Base-by-base conservation (phyloP, 129 eudicot genomes). In the Silybum marianum region DNA sequence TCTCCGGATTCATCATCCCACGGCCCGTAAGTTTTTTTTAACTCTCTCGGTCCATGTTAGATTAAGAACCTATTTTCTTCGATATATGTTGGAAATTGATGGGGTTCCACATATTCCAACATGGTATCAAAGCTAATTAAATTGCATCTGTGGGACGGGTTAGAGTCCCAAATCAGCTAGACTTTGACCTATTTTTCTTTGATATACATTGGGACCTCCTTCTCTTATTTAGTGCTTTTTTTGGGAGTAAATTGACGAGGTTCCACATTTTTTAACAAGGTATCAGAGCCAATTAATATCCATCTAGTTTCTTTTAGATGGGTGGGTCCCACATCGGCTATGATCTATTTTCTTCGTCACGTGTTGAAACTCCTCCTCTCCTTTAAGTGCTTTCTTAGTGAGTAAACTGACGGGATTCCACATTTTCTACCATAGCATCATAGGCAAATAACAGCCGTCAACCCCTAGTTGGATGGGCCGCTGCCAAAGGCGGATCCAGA, bases 1-100 rank as follows among this genome's bases (percentile, higher is more conserved):
- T 94, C 82, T 90, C 95, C 1, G 98, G 98, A 6, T 94, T 88
- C 85, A 38, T 94, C 22, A 84, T 94, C 72, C 98, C 97, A 39
- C 80, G 83, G 73, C 80, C 95, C 0, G 97, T 91, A 90, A 77
- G 95, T 32, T 32, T 87, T 80, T 67, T 9, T 9, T 58, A 58
- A 58, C 23, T 58, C 1, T 58, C 2, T 58, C 10, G 1, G 10
- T 18, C 23, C 22, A 18, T 58, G 66, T 58, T 54, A 18, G 23
- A 54, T 14, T 72, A n/a, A n/a, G 7, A 7, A 72, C 60, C 16
- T 10, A 42, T 1, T 39, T 72, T 3, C 24, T 73, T 16, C 32
- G 2, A 11, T 44, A 65, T 28, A 13, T 65, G 38, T 9, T 18
- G 13, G 66, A 58, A 18, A 58, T 3, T 58, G 1, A 58, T 7